phyloP scores from a whole-genome alignment of 352 stramenopile species.

The Phytopythium mirpurense region DNA sequence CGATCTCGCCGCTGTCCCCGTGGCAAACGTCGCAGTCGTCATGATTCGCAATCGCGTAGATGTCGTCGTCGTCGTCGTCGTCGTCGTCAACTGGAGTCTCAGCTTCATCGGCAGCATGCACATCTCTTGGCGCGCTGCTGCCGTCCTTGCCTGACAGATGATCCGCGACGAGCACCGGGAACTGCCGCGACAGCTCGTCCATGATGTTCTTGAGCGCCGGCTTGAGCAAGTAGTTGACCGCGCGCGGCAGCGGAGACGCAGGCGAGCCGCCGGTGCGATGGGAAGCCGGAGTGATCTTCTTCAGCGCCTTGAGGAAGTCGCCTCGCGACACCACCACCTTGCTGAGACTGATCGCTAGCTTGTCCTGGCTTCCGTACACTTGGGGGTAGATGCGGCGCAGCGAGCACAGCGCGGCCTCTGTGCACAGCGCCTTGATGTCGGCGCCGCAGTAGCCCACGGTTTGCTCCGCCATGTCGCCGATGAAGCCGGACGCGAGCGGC shows the following conservation, averaged over 20 bases:
- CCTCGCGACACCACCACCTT: slow-evolving; percentile 67
- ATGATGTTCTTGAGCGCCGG: slow-evolving; percentile 33
- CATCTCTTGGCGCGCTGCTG: slow-evolving; percentile 6
- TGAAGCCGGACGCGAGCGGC: slow-evolving; percentile 42
- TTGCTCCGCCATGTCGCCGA: slow-evolving; percentile 73
- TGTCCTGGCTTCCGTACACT: slow-evolving; percentile 80
- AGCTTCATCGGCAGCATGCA: slow-evolving; percentile 17
- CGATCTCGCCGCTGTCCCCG: slow-evolving; percentile 44
- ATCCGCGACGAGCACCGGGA: slow-evolving; percentile 22
- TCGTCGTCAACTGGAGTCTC: slow-evolving; percentile 23
- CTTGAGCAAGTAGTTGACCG: slow-evolving; percentile 40
- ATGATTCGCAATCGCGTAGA: slow-evolving; percentile 56
- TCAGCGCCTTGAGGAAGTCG: slow-evolving; percentile 65
- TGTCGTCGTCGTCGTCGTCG: slow-evolving; percentile 59
- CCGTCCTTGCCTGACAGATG: not conserved
- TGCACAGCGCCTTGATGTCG: slow-evolving; percentile 89
- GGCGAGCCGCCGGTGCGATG: slow-evolving; percentile 66
- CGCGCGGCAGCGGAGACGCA: slow-evolving; percentile 64
- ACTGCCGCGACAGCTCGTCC: slow-evolving; percentile 38
- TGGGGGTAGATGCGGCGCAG: slow-evolving; percentile 82
- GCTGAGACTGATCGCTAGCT: slow-evolving; percentile 68
- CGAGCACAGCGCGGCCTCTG: slow-evolving; percentile 87
- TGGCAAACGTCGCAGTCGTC: slow-evolving; percentile 71
- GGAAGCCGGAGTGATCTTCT: slow-evolving; percentile 82
- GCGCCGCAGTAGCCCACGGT: slow-evolving; percentile 90